These are phyloP conservation scores for Umbellularia californica DNA, from an alignment of 164 flowering plant species.

Conservation along the genomic window DNA sequence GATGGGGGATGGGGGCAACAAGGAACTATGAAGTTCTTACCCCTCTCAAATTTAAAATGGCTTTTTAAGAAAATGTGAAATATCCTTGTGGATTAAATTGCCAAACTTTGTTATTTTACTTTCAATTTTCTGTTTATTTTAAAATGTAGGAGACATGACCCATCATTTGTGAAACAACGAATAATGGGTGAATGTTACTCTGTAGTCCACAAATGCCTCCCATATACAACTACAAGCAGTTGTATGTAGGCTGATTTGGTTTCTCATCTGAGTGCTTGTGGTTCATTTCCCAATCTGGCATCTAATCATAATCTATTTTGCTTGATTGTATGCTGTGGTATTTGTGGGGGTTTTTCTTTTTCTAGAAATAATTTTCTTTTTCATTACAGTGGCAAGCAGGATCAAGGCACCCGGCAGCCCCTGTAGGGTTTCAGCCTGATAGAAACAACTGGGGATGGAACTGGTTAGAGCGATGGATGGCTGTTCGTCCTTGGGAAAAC, in stretches of 20 bases:
- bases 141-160: not conserved
- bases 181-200: no score
- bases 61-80: no score
- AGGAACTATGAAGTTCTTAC: no score
- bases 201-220: no score
- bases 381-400: constrained; percentile 92
- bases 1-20: no score
- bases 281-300: not conserved
- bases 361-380: not conserved
- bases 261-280: not conserved
- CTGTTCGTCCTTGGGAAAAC: constrained; percentile 98
- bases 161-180: not conserved
- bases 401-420: constrained; percentile 53
- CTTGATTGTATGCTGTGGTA: not conserved
- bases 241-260: not conserved
- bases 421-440: constrained; percentile 81
- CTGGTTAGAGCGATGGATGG: constrained; percentile 99
- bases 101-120: not conserved
- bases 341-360: not conserved
- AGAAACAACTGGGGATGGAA: constrained; percentile 98
- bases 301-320: not conserved
- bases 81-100: not conserved
- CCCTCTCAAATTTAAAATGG: no score
- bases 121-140: not conserved
- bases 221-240: no score